Evolutionary conservation across 2,329 filamentous ascomycete genomes (phyloP).

Genomic region (Sporothrix variecibatus): DNA sequence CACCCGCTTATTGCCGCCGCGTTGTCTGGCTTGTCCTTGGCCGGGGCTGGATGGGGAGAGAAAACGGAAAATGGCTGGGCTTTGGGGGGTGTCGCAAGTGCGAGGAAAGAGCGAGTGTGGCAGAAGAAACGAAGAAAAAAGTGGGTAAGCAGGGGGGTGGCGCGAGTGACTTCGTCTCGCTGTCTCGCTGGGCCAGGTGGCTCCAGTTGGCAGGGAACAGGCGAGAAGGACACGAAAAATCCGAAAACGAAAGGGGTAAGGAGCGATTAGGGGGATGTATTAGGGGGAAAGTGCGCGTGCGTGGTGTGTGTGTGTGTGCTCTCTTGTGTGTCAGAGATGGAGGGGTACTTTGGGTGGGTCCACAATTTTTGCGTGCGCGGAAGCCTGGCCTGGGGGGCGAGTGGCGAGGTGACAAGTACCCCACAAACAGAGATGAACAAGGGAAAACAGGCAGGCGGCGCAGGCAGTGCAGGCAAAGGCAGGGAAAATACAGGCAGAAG

Average conservation of each 20-base stretch:
- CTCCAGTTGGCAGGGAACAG: slow-evolving; percentile 37
- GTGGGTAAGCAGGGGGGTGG: slow-evolving; percentile 29
- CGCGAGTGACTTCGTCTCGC: slow-evolving; percentile 13
- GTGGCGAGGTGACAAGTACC: slow-evolving; percentile 34
- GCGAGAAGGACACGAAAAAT: background rate
- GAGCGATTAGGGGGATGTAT: background rate
- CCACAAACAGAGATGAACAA: slow-evolving; percentile 27
- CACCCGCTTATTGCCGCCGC: slow-evolving; percentile 29
- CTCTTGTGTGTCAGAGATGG: slow-evolving; percentile 26
- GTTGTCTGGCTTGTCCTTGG: slow-evolving; percentile 30
- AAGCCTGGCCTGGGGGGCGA: slow-evolving; percentile 38
- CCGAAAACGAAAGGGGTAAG: background rate
- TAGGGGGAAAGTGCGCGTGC: background rate
- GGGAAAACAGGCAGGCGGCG: slow-evolving; percentile 16
- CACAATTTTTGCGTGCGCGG: slow-evolving; percentile 29
- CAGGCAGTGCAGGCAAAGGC: slow-evolving; percentile 21
- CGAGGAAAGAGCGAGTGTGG: slow-evolving; percentile 9
- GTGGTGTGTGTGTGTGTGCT: slow-evolving; percentile 2
- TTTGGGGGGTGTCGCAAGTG: slow-evolving; percentile 22
- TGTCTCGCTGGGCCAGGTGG: slow-evolving; percentile 36
- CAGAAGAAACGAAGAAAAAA: slow-evolving; percentile 24
- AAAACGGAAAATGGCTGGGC: slow-evolving; percentile 28
- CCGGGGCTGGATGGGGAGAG: slow-evolving; percentile 27
- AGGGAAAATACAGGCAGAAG: slow-evolving; percentile 23
- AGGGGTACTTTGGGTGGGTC: slow-evolving; percentile 36